Evolutionary conservation across 306 rosid genomes (phyloP), one percentile per base, ranked within the genome.

Genomic region (Glycine tomentella): DNA sequence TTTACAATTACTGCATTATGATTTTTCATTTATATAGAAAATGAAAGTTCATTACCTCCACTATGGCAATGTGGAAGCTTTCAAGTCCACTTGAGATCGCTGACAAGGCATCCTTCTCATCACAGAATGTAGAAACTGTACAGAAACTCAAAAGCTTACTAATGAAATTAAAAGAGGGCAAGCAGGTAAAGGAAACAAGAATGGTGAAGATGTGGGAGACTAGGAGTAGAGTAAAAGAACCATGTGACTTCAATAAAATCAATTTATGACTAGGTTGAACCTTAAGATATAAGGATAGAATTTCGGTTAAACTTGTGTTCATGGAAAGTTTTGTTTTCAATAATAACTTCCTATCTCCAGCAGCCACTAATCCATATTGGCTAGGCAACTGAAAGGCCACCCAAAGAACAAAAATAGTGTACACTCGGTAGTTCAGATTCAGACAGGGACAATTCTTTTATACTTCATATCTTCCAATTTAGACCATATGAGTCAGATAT

Each of bases 41-140:
- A 59, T 52, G 59, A 52, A 38, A 76, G 52, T 34, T 53, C 68
- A 46, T 84, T 84, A 91, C 96, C 97, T 90, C 97, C 72, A 91
- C 90, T 53, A 93, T 87, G 82, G 94, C 96, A 80, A 91, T 88
- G 78, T 93, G 97, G 86, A 93, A 91, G 77, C 84, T 71, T 75
- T 85, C 90, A 4, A 94, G 84, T 62, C 69, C 80, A 78, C 86
- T 87, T 66, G 91, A 86, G 78, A 93, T 87, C 42, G 85, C 94
- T 67, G 90, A 84, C 81, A 91, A 80, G 58, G 97, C 96, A 78
- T 91, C 96, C 25, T 87, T 83, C 86, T 83, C 97, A 61, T 90
- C 72, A 69, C 84, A 84, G 85, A 91, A 93, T 64, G 77, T 74
- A 73, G 90, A 79, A 80, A 93, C 97, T 91, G 92, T 8, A 76